Evolutionary conservation across 179 eudicot species (phyloP).

Genomic region (Drosera spatulata): DNA sequence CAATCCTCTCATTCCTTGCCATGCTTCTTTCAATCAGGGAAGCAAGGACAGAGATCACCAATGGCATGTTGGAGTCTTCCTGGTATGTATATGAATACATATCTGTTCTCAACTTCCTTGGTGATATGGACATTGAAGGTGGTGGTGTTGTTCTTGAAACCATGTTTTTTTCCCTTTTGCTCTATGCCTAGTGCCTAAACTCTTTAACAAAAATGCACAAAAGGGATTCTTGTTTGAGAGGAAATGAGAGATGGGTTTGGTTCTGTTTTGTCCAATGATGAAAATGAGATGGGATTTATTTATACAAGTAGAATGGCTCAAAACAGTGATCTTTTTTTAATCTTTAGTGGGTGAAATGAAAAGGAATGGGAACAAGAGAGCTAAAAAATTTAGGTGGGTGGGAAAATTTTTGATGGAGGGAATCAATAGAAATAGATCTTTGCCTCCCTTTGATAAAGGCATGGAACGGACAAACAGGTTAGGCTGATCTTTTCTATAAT

Average conservation of each 20-base stretch:
- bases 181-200: not conserved
- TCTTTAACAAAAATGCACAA: not conserved
- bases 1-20: constrained; percentile 58
- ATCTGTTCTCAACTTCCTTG: constrained; percentile 65
- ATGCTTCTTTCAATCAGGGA: constrained; percentile 73
- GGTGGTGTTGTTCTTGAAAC: constrained; percentile 1
- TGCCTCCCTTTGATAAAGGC: constrained; percentile 42
- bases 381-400: constrained; percentile 25
- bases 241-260: constrained; percentile 1
- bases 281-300: constrained; percentile 13
- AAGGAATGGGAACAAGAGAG: constrained; percentile 4
- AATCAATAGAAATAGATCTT: constrained; percentile 26
- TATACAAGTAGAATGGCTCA: constrained; percentile 16
- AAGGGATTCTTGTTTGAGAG: not conserved
- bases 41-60: constrained; percentile 85
- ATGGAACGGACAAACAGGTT: constrained; percentile 29
- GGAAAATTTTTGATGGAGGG: constrained; percentile 8
- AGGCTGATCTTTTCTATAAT: not conserved
- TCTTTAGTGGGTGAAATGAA: not conserved
- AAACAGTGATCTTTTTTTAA: constrained; percentile 2
- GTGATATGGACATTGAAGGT: constrained; percentile 38
- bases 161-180: constrained; percentile 7
- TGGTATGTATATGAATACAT: constrained; percentile 51
- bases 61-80: constrained; percentile 48
- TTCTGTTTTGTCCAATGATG: constrained; percentile 5